Conservation (phyloP, 2,329 filamentous ascomycete genomes). For the Colletotrichum incanum region DNA sequence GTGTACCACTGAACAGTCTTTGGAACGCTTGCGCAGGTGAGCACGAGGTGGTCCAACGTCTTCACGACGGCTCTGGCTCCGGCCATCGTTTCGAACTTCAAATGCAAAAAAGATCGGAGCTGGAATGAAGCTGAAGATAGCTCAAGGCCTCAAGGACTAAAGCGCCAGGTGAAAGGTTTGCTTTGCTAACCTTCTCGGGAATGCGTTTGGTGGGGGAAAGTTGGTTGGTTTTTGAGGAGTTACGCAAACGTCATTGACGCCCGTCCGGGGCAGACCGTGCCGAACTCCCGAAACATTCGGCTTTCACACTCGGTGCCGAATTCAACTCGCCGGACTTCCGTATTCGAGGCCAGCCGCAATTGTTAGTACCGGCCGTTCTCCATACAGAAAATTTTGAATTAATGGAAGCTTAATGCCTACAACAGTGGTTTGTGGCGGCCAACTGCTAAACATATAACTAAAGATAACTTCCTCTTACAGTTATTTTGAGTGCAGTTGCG, state of each 20-base stretch:
- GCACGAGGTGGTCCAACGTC: slow-evolving; percentile 73
- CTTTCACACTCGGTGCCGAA: slow-evolving; percentile 22
- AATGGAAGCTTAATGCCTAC: neutral
- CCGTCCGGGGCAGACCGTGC: neutral
- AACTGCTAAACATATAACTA: neutral
- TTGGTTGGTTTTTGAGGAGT: neutral
- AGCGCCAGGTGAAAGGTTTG: neutral
- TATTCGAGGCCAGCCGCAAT: neutral
- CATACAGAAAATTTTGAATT: neutral
- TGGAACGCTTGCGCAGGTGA: slow-evolving; percentile 68
- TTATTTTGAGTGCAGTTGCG: no score
- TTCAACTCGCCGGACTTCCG: slow-evolving; percentile 15
- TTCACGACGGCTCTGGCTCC: slow-evolving; percentile 50
- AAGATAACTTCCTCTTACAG: neutral
- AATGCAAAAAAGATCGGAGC: no score
- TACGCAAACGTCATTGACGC: slow-evolving; percentile 18
- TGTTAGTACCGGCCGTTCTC: no score
- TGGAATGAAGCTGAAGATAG: neutral
- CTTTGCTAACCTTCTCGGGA: neutral
- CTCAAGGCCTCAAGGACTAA: neutral
- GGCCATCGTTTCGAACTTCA: neutral
- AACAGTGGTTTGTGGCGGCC: neutral
- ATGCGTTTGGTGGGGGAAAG: no score
- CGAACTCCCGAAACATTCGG: slow-evolving; percentile 29
- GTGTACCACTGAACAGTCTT: slow-evolving; percentile 70